phyloP scores from a whole-genome alignment of 2,329 filamentous ascomycete species.

The Xylaria sp. region DNA sequence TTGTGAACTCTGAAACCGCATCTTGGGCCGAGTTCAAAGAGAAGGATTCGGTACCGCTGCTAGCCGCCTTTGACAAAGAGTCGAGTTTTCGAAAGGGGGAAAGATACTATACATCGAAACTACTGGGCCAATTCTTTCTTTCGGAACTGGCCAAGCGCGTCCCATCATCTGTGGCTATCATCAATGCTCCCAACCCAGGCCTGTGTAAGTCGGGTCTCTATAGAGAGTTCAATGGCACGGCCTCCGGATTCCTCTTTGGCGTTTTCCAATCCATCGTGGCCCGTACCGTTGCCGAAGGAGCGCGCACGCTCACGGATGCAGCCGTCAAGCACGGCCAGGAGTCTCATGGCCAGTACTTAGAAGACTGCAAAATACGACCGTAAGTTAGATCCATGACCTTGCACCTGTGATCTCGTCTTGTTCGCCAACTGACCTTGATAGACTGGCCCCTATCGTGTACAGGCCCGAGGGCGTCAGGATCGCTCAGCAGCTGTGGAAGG shows the following conservation, averaged over 20 bases:
- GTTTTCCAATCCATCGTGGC: constrained; percentile 1
- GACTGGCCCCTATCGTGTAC: too few relatives aligned
- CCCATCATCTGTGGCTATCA: not conserved
- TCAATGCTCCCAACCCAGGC: constrained; percentile 1
- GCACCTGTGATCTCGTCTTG: too few relatives aligned
- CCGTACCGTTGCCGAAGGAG: not conserved
- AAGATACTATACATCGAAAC: constrained; percentile 21
- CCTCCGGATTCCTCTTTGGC: not conserved
- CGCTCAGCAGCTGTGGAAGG: too few relatives aligned
- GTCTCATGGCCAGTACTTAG: constrained; percentile 4
- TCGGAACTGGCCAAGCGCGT: constrained; percentile 29
- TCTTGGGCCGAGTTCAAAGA: constrained; percentile 16
- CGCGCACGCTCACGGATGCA: not conserved
- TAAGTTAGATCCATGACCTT: too few relatives aligned
- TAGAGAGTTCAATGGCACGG: not conserved
- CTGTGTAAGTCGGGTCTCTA: not conserved
- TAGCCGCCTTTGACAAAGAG: constrained; percentile 5
- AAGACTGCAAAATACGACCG: not conserved
- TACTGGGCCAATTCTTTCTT: constrained; percentile 31
- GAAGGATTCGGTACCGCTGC: not conserved
- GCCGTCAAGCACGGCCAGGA: constrained; percentile 2
- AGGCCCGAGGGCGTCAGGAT: too few relatives aligned
- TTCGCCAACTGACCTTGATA: too few relatives aligned
- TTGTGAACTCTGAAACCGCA: constrained; percentile 26
- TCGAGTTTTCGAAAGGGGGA: constrained; percentile 7